Conservation (phyloP, 2,329 filamentous ascomycete genomes). For the Pseudocercospora ulei region DNA sequence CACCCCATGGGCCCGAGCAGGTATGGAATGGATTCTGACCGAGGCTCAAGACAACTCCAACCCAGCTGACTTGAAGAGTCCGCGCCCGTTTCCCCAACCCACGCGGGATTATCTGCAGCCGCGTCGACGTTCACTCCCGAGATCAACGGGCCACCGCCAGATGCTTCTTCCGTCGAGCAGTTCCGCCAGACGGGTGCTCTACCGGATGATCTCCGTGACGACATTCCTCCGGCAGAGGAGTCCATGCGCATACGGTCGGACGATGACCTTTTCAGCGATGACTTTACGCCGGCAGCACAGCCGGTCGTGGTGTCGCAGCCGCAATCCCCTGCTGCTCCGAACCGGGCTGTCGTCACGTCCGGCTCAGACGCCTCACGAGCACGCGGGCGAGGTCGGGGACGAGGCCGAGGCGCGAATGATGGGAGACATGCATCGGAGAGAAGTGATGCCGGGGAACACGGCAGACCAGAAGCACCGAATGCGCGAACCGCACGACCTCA, state of each 20-base stretch:
- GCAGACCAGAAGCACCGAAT: conserved; percentile 1
- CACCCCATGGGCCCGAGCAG: too few relatives aligned
- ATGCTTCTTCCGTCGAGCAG: conserved; percentile 24
- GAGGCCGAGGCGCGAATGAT: conserved; percentile 21
- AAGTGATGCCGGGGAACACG: neutral
- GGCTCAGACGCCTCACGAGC: conserved; percentile 14
- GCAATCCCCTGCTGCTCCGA: conserved; percentile 15
- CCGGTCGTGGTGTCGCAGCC: conserved; percentile 31
- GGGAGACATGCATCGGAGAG: conserved; percentile 10
- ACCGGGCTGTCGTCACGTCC: too few relatives aligned
- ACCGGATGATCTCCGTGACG: conserved; percentile 32
- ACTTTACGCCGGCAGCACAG: conserved; percentile 42
- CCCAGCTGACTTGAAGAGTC: conserved; percentile 1
- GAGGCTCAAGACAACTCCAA: neutral
- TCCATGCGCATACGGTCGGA: conserved; percentile 45
- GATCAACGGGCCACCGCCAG: conserved; percentile 15
- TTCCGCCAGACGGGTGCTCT: conserved; percentile 33
- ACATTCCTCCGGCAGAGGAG: conserved; percentile 35
- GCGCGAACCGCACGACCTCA: conserved; percentile 5
- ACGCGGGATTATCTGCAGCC: conserved; percentile 11
- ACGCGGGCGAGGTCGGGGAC: conserved; percentile 22
- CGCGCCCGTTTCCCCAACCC: conserved; percentile 1
- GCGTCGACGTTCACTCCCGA: conserved; percentile 14
- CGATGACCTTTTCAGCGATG: conserved; percentile 45
- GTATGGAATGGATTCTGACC: too few relatives aligned